phyloP scores from a whole-genome alignment of 2,329 filamentous ascomycete genomes.

The Aspergillus ustus region DNA sequence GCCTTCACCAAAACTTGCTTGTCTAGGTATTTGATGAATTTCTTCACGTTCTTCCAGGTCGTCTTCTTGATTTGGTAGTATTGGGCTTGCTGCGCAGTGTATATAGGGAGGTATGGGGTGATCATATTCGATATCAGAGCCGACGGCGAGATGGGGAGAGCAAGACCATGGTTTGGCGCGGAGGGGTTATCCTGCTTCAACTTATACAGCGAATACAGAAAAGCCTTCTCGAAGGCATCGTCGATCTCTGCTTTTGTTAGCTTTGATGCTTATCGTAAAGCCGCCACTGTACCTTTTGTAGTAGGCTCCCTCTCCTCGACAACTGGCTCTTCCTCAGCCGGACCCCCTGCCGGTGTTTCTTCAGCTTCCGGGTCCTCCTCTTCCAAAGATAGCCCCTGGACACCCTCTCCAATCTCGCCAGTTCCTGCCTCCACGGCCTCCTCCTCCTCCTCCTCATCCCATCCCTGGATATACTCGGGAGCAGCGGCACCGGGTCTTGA shows the following conservation, averaged over 20 bases:
- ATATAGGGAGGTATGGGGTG: slow-evolving; percentile 68
- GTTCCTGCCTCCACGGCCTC: slow-evolving; percentile 38
- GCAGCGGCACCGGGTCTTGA: slow-evolving; percentile 58
- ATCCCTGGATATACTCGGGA: slow-evolving; percentile 60
- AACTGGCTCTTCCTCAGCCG: slow-evolving; percentile 35
- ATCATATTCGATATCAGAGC: slow-evolving; percentile 66
- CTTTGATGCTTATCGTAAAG: not conserved
- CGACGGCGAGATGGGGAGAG: slow-evolving; percentile 67
- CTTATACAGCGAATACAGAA: slow-evolving; percentile 66
- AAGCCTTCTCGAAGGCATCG: slow-evolving; percentile 66
- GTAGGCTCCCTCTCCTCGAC: slow-evolving; percentile 57
- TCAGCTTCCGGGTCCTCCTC: slow-evolving; percentile 28
- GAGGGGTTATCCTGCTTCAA: slow-evolving; percentile 61
- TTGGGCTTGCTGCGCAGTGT: slow-evolving; percentile 58
- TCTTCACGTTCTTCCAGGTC: slow-evolving; percentile 71
- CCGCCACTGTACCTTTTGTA: slow-evolving; percentile 54
- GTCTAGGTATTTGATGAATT: slow-evolving; percentile 70
- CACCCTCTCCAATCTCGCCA: slow-evolving; percentile 49
- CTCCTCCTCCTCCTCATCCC: slow-evolving; percentile 42
- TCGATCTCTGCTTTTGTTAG: slow-evolving; percentile 63
- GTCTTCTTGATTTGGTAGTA: slow-evolving; percentile 72
- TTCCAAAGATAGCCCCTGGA: slow-evolving; percentile 45
- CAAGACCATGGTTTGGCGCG: slow-evolving; percentile 58
- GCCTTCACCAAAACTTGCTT: slow-evolving; percentile 66
- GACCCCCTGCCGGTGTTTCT: slow-evolving; percentile 23